Evolutionary conservation across 805 yeast species (phyloP).

Genomic region (Lipomyces kockii): DNA sequence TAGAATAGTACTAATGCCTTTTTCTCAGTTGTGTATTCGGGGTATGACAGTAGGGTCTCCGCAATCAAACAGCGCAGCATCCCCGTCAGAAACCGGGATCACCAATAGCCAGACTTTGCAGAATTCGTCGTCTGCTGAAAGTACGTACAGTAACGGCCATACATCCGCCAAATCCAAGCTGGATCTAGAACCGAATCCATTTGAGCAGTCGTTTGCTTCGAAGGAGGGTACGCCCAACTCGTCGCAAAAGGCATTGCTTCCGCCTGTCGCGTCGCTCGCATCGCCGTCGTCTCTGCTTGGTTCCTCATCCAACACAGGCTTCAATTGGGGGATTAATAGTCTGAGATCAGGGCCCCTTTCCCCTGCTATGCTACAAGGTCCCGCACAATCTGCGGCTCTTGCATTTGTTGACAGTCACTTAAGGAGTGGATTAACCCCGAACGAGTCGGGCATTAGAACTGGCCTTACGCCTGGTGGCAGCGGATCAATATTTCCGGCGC

Average conservation of each 20-base stretch:
- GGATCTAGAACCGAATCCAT: slow-evolving; percentile 91
- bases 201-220: slow-evolving; percentile 90
- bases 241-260: slow-evolving; percentile 32
- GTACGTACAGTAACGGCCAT: not conserved
- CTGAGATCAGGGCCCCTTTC: slow-evolving; percentile 47
- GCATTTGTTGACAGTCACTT: slow-evolving; percentile 37
- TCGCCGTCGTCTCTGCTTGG: slow-evolving; percentile 36
- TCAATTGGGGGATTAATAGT: slow-evolving; percentile 35
- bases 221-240: slow-evolving; percentile 43
- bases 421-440: slow-evolving; percentile 72
- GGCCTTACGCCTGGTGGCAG: slow-evolving; percentile 48
- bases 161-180: slow-evolving; percentile 45
- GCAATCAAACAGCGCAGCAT: slow-evolving; percentile 4
- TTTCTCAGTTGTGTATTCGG: not conserved
- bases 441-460: slow-evolving; percentile 69
- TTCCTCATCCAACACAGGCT: slow-evolving; percentile 22
- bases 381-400: slow-evolving; percentile 35
- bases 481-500: slow-evolving; percentile 46
- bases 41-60: slow-evolving; percentile 8
- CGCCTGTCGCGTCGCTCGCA: slow-evolving; percentile 37
- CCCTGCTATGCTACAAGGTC: slow-evolving; percentile 47
- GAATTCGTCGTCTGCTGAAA: not conserved
- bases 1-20: not conserved
- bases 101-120: not conserved
- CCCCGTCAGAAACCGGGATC: not conserved